Conservation (phyloP, 2,329 filamentous ascomycete genomes). For the Pyricularia sp. region DNA sequence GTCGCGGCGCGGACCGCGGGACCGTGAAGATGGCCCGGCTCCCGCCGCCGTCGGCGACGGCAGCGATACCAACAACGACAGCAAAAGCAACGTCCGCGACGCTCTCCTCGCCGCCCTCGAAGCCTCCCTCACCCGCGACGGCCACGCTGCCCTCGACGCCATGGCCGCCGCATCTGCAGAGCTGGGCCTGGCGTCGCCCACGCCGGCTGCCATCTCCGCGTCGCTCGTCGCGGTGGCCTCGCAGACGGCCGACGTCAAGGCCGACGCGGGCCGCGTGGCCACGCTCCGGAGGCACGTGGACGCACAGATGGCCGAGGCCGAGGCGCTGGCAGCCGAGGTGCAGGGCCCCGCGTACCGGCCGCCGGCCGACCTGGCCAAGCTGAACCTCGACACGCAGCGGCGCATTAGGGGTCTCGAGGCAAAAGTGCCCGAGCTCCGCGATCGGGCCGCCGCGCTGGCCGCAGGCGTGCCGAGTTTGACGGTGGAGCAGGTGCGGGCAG, state of each 20-base stretch:
- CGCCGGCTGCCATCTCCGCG: conserved; percentile 34
- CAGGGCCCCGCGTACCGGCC: conserved; percentile 35
- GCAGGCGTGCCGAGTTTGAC: conserved; percentile 29
- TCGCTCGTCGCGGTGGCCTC: conserved; percentile 43
- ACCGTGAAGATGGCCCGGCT: neutral
- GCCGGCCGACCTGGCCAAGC: conserved; percentile 45
- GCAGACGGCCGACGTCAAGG: conserved; percentile 39
- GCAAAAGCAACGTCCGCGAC: conserved; percentile 16
- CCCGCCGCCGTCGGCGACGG: neutral
- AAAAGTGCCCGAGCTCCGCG: conserved; percentile 54
- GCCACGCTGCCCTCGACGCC: conserved; percentile 40
- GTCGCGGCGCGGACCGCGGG: conserved; percentile 4
- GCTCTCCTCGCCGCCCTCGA: conserved; percentile 41
- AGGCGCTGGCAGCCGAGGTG: conserved; percentile 27
- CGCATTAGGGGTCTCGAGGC: conserved; percentile 52
- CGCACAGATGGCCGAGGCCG: conserved; percentile 30
- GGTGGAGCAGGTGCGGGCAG: conserved; percentile 42
- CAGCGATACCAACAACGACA: conserved; percentile 2
- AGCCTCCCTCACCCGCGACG: conserved; percentile 40
- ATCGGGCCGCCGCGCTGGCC: conserved; percentile 33
- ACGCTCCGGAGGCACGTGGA: conserved; percentile 44
- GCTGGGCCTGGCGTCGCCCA: conserved; percentile 34
- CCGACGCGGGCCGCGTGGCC: conserved; percentile 39
- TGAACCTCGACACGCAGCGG: conserved; percentile 63
- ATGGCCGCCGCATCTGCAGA: conserved; percentile 39